These are phyloP conservation scores for Lolium multiflorum DNA, from an alignment of 176 grass and related monocot genomes.

Conservation along the genomic window DNA sequence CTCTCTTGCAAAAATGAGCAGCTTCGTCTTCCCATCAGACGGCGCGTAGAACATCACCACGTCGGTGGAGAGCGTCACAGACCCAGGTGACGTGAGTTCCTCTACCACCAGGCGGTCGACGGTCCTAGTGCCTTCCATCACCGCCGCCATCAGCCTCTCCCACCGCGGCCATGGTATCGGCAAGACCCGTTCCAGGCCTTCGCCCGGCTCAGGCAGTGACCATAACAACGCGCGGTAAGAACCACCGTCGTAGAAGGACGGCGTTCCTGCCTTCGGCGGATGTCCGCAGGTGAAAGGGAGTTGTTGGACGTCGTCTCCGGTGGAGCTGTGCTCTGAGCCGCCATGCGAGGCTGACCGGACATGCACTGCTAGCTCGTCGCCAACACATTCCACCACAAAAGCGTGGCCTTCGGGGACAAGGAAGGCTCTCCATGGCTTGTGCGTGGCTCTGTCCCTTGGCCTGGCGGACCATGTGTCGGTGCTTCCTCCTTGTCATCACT, in stretches of 20 bases:
- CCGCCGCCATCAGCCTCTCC: neutral
- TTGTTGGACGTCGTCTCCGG: neutral
- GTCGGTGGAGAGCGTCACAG: neutral
- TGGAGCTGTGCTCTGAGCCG: neutral
- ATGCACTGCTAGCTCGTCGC: neutral
- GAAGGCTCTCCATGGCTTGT: neutral
- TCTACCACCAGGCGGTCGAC: neutral
- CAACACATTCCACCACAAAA: too few relatives aligned
- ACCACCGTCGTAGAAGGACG: neutral
- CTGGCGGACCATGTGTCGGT: neutral
- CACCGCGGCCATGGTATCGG: neutral
- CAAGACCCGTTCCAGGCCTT: neutral
- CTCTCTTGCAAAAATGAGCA: neutral
- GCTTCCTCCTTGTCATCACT: neutral
- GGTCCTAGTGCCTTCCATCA: neutral
- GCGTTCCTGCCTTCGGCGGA: neutral
- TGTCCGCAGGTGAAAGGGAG: neutral
- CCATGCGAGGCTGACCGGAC: neutral
- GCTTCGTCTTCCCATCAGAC: neutral
- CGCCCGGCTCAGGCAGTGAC: neutral
- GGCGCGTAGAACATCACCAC: neutral
- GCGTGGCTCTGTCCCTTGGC: neutral
- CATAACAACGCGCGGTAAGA: neutral
- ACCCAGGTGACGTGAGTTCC: neutral
- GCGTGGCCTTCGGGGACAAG: neutral